A percentile compares a stretch with the other conserved stretches of the same genome.
These are phyloP conservation scores for Phyllosticta citribraziliensis DNA, from an alignment of 2,329 filamentous ascomycete genomes.

Conservation along the genomic window DNA sequence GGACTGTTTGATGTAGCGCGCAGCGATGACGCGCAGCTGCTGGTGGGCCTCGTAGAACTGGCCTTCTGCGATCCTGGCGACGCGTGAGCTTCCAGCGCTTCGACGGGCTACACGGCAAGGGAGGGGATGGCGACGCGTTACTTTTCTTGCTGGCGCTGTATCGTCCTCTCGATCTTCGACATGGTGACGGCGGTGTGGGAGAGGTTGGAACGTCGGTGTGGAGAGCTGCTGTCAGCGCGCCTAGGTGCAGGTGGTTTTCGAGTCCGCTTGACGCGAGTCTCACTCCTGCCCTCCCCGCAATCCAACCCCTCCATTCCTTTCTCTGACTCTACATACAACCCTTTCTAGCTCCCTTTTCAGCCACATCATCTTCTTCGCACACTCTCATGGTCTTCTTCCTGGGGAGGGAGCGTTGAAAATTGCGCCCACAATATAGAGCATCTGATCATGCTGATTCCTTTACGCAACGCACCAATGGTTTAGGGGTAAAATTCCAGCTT, in stretches of 20 bases:
- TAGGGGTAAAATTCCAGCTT: conserved; percentile 16
- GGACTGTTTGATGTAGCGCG: conserved; percentile 79
- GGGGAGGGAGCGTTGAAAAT: too few relatives aligned
- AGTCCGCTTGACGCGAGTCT: not conserved
- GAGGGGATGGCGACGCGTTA: conserved; percentile 22
- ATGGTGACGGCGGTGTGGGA: conserved; percentile 5
- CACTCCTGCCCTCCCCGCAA: not conserved
- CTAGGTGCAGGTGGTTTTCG: not conserved
- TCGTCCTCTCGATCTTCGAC: conserved; percentile 58
- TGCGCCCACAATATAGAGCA: too few relatives aligned
- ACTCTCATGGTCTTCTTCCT: not conserved
- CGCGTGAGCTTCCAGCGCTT: conserved; percentile 14
- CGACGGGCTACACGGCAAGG: not conserved
- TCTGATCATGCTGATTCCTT: too few relatives aligned
- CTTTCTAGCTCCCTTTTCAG: not conserved
- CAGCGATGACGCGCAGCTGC: conserved; percentile 89
- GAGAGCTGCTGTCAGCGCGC: not conserved
- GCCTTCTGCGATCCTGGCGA: conserved; percentile 67
- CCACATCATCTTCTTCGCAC: not conserved
- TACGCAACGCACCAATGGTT: conserved; percentile 11
- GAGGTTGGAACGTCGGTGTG: not conserved
- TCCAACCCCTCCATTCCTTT: not conserved
- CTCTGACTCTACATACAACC: not conserved
- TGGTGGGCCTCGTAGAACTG: conserved; percentile 98
- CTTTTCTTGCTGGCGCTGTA: conserved; percentile 70